Evolutionary conservation across 2,329 filamentous ascomycete genomes (phyloP), one percentile per base, ranked within the genome.

Genomic region (Penicillium olsonii): DNA sequence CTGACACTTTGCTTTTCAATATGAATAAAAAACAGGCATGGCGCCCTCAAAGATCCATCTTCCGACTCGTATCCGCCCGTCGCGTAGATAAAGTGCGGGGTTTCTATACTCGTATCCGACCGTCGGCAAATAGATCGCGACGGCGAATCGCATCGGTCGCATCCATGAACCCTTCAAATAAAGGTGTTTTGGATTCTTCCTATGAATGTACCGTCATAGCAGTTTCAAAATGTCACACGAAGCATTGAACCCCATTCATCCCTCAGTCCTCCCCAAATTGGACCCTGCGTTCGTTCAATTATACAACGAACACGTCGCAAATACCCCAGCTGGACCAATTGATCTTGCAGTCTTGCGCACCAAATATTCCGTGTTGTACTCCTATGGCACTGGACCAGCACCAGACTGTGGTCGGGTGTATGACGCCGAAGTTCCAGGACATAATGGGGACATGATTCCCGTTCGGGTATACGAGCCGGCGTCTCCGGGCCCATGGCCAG

Each of bases 241-340:
- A 63, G 71, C 71, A 18, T 68, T 79, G 41, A 78, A 80, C 60
- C 75, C 76, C 17, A 70, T 80, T 46, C 75, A 77, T 55, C 74
- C 76, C 17, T 72, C 73, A 5, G 70, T 79, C 61, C 68, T 72
- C 17, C 71, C 71, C 45, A 72, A 73, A 44, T 64, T 80, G 19
- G 76, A 79, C 60, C 74, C 75, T 5, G 65, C 65, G 37, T 79
- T 78, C 51, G 66, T 77, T 50, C 67, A 75, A 44, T 72, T 79
- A 44, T 79, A 80, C 68, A 78, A 74, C 55, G 64, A 73, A 38
- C 65, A 75, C 51, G 67, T 76, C 41, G 74, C 75, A 52, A 67
- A 72, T 53, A 73, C 67, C 9, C 69, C 70, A 0, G 61, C 67
- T 17, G 62, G 63, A 12, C 73, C 75, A 22, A 73, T 75, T 17